Base-by-base conservation (phyloP, 2,329 filamentous ascomycete genomes). In the Cladorrhinum sp. region DNA sequence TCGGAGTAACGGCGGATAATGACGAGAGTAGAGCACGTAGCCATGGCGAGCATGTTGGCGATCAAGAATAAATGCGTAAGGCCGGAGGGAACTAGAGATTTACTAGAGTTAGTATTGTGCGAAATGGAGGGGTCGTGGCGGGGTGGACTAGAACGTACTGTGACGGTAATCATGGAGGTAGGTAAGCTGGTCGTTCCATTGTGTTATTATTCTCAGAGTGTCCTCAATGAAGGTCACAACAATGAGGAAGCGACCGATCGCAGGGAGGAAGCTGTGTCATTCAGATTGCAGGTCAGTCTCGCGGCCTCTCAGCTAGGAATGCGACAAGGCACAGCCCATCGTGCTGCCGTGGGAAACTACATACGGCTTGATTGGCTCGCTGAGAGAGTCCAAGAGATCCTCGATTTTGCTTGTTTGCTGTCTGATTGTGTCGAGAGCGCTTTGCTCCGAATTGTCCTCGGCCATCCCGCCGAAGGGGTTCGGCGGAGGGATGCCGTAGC, bases 221-320 rank as follows among this genome's bases (percentile, higher is more conserved):
- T 99, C 95, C 78, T 99, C 95, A 69, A 99, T 83, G 79, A 99
- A 99, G 64, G 95, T 99, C 57, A 98, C 95, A 59, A 99, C 95
- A 69, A 99, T 99, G 68, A 99, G 79, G 77, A 98, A 98, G 68
- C 95, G 91, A 67, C 95, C 95, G 79, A 99, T 93, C 66, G 91
- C 92, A 61, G 95, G 95, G 50, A 99, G 84, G 74, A 96, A 96
- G 65, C 93, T 96, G 73, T 71, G 67, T 36, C 61, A 63, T 64
- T 13, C 8, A 50, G 24, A 18, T 16, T 9, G 3, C 41, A 53
- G 45, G 73, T 72, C 58, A 73, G 69, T 10, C 16, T 29, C 24
- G 22, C 9, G 5, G n/a, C 10, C 22, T 16, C 25, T 8, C 8
- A 16, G 13, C 23, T 38, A 22, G 6, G 25, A 6, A 25, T 32